Conservation (phyloP, 441 rosid genomes). For the Euphorbia schlechtendalii region DNA sequence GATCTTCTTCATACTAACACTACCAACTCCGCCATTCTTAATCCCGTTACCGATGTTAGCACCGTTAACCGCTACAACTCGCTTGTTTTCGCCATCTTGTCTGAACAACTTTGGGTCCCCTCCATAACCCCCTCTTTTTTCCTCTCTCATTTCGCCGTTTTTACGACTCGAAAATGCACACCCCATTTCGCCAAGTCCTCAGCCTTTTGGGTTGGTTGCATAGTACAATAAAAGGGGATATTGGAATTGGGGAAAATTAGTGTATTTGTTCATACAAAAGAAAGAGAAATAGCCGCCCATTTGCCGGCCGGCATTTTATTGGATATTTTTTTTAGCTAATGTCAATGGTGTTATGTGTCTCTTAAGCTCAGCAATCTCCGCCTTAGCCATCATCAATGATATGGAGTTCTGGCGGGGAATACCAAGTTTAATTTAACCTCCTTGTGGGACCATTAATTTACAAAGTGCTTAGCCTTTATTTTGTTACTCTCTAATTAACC, state of each 20-base stretch:
- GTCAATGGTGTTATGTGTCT: too few species aligned
- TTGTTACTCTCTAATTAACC: too few species aligned
- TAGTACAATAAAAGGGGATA: conserved; percentile 10
- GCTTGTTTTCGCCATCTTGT: conserved; percentile 8
- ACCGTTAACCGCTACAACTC: conserved; percentile 4
- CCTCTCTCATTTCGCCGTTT: conserved; percentile 23
- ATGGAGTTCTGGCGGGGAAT: not conserved
- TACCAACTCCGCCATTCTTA: conserved; percentile 12
- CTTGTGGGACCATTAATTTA: not conserved
- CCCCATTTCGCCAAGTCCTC: conserved; percentile 33
- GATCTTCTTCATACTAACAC: conserved; percentile 31
- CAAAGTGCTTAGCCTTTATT: too few species aligned
- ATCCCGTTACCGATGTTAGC: conserved; percentile 4
- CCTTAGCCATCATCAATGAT: not conserved
- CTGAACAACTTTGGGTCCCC: conserved; percentile 14
- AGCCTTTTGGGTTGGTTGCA: conserved; percentile 24
- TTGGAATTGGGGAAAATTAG: not conserved
- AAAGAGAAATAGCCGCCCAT: conserved; percentile 10
- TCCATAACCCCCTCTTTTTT: conserved; percentile 18
- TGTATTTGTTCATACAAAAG: not conserved
- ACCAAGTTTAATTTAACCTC: not conserved
- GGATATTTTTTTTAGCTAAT: conserved; percentile 11
- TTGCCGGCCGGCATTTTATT: conserved; percentile 29
- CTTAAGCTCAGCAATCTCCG: too few species aligned
- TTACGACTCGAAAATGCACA: conserved; percentile 31